These are phyloP conservation scores for Zelonia costaricensis DNA, from an alignment of 208 protist genomes.

Conservation along the genomic window DNA sequence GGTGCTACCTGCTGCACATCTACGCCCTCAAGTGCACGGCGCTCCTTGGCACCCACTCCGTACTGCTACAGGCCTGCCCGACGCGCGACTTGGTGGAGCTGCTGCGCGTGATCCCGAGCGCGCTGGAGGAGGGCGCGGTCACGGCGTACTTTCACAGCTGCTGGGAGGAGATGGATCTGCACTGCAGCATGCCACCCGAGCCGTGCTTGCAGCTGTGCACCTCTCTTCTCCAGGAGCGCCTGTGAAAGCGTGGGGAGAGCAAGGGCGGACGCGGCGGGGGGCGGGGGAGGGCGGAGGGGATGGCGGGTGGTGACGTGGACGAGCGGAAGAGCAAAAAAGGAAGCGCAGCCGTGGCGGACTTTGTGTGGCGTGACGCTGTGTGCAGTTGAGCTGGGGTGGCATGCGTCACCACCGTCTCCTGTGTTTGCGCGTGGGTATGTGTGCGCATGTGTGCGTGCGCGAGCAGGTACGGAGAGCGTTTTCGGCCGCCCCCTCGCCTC, in stretches of 20 bases:
- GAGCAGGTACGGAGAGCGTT: neutral
- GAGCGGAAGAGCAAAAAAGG: no score
- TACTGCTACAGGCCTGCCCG: constrained; percentile 11
- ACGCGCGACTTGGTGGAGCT: constrained; percentile 25
- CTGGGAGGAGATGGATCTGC: constrained; percentile 67
- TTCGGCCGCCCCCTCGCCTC: no score
- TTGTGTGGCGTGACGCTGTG: no score
- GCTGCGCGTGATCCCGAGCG: constrained; percentile 48
- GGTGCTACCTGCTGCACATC: constrained; percentile 47
- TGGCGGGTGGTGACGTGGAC: no score
- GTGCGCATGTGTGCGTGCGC: neutral
- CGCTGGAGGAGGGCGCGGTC: constrained; percentile 57
- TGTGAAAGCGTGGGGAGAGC: no score
- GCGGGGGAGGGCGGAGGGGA: neutral
- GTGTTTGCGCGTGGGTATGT: neutral
- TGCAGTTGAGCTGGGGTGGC: no score
- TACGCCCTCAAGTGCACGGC: constrained; percentile 35
- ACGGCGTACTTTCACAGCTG: constrained; percentile 53
- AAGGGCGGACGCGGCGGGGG: no score
- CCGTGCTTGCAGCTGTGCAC: constrained; percentile 25
- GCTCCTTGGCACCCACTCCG: constrained; percentile 21
- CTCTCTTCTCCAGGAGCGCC: constrained; percentile 7
- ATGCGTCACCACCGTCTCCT: no score
- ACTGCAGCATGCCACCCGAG: constrained; percentile 36
- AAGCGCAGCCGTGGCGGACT: no score